phyloP scores from a whole-genome alignment of 345 rosid genomes.

The Salix purpurea region DNA sequence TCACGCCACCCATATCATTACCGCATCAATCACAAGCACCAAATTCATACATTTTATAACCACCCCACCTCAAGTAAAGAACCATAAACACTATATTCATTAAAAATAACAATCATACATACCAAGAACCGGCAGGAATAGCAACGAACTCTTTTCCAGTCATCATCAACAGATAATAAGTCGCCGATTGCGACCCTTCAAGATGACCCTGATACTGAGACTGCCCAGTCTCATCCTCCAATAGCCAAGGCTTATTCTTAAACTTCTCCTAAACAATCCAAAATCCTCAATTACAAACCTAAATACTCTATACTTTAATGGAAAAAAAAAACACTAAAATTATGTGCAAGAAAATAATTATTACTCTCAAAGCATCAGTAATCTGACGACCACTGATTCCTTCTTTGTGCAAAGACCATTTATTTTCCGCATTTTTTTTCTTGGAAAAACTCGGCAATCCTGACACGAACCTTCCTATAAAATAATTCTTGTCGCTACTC shows the following conservation, averaged over 20 bases:
- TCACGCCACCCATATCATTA: conserved; percentile 7
- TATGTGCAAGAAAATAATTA: not conserved
- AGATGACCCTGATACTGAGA: conserved; percentile 84
- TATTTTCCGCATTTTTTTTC: conserved; percentile 81
- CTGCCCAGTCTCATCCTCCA: conserved; percentile 98
- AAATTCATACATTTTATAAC: not conserved
- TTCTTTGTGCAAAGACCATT: conserved; percentile 83
- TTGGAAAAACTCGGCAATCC: conserved; percentile 80
- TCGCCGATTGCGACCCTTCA: conserved; percentile 95
- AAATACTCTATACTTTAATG: too few species aligned
- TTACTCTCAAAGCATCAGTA: conserved; percentile 71
- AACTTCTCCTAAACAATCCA: conserved; percentile 57
- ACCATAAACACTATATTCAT: not conserved
- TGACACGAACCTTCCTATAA: conserved; percentile 74
- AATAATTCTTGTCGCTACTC: conserved; percentile 69
- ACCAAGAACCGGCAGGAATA: conserved; percentile 98
- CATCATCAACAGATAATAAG: conserved; percentile 81
- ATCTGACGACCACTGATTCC: conserved; percentile 88
- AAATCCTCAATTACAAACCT: not conserved
- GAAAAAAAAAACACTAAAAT: not conserved
- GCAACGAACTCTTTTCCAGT: conserved; percentile 83
- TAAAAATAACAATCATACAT: conserved; percentile 6
- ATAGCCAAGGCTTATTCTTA: conserved; percentile 89
- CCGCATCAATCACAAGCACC: not conserved
- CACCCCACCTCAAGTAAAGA: not conserved